Evolutionary conservation across 352 stramenopile species (phyloP), one percentile per base, ranked within the genome.

Genomic region (Globisporangium lucens): DNA sequence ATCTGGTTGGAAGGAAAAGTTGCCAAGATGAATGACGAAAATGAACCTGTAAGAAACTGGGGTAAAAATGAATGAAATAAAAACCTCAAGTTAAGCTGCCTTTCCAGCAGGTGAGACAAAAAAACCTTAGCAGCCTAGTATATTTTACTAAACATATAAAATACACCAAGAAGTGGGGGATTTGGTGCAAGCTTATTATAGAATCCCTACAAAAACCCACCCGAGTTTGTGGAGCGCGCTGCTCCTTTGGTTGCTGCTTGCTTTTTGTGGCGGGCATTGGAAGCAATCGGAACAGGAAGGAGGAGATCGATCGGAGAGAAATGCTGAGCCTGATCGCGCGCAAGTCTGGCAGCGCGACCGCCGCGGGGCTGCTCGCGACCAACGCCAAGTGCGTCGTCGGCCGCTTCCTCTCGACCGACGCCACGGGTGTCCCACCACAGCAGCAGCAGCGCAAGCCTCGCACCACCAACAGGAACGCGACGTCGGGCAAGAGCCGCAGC

Each of bases 371-470:
- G 66, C 58, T 67, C 38, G 66, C 65, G 20, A 70, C 56, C 41
- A 65, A 70, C 65, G 65, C 59, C 59, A 66, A 66, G 66, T 71
- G 49, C 59, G 38, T 66, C 35, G 57, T 55, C 22, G 62, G 27
- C 43, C 70, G 70, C 27, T 43, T 66, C 49, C 36, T 66, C 24
- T 65, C 66, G 46, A 70, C 66, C 7, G 53, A 72, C 13, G 41
- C 68, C 5, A 61, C 43, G 29, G 51, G 61, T 70, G 47, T 35
- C 9, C 29, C 35, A 8, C 55, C 67, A 27, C 35, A 58, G 47
- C 62, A 78, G 65, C 47, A 76, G 57, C 74, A 69, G 61, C 69
- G 66, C 27, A 68, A 72, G 66, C 68, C 56, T 53, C 63, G 65
- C 56, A 58, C 43, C 35, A 41, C 49, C 33, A 46, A 56, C 43